Percentiles rank a stretch among this genome's conserved stretches.
These are phyloP conservation scores for Auriscalpium orientale DNA, from an alignment of 768 basidiomycete genomes.

Conservation along the genomic window DNA sequence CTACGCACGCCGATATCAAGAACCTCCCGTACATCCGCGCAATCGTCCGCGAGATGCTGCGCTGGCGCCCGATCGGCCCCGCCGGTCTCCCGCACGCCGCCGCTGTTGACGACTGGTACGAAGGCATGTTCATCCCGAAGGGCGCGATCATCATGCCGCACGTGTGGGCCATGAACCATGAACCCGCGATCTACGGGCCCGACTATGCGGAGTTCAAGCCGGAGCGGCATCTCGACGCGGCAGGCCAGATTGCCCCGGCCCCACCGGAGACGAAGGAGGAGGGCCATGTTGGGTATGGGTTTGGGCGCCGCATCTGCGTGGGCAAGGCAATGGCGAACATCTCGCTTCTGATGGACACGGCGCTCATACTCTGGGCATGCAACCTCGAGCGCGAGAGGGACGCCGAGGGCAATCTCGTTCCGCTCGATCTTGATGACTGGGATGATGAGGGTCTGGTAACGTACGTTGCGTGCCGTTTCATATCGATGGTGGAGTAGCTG, in stretches of 20 bases:
- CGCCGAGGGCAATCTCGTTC: constrained; percentile 2
- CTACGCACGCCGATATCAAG: constrained; percentile 6
- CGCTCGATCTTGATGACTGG: neutral
- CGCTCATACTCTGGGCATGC: constrained; percentile 12
- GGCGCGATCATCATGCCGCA: constrained; percentile 27
- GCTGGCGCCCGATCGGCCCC: neutral
- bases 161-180: constrained; percentile 4
- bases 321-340: constrained; percentile 12
- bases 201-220: constrained; percentile 14
- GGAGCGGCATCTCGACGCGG: constrained; percentile 6
- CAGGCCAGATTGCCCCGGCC: neutral
- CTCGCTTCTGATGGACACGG: constrained; percentile 14
- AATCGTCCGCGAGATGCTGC: constrained; percentile 9
- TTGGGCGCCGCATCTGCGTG: constrained; percentile 12
- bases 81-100: neutral
- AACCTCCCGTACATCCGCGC: constrained; percentile 14
- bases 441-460: constrained; percentile 2
- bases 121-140: constrained; percentile 25
- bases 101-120: constrained; percentile 22
- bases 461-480: constrained; percentile 3
- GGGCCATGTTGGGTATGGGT: constrained; percentile 10
- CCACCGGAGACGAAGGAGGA: constrained; percentile 1
- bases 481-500: neutral
- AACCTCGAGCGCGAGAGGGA: constrained; percentile 5
- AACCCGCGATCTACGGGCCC: constrained; percentile 3